phyloP scores from a whole-genome alignment of 2,329 filamentous ascomycete species.

The Sarocladium oryzae region DNA sequence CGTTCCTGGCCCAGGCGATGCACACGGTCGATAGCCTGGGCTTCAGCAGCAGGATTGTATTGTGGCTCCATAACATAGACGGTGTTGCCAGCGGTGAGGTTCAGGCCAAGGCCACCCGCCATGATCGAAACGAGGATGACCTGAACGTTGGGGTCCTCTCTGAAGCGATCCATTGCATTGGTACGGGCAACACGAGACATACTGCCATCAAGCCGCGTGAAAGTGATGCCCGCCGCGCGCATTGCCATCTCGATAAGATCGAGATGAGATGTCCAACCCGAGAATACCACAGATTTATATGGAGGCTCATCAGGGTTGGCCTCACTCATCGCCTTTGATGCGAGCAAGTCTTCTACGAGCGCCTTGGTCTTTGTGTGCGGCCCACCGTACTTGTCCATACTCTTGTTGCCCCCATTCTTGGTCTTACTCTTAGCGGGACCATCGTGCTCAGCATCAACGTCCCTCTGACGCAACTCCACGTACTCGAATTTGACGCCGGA shows the following conservation, averaged over 20 bases:
- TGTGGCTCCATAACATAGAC: constrained; percentile 98
- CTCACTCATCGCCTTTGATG: constrained; percentile 56
- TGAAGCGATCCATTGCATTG: constrained; percentile 70
- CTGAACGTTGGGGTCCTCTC: constrained; percentile 61
- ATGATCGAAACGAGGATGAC: constrained; percentile 90
- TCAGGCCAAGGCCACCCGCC: constrained; percentile 85
- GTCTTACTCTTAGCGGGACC: constrained; percentile 34
- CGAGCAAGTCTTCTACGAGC: constrained; percentile 66
- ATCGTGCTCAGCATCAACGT: constrained; percentile 50
- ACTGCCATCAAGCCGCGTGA: constrained; percentile 80
- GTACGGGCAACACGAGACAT: constrained; percentile 73
- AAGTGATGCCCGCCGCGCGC: constrained; percentile 57
- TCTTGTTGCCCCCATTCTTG: constrained; percentile 31
- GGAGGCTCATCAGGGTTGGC: constrained; percentile 60
- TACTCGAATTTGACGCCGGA: constrained; percentile 56
- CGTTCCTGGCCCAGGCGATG: constrained; percentile 86
- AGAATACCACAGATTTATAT: constrained; percentile 91
- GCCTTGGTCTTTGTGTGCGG: constrained; percentile 90
- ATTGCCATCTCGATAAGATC: constrained; percentile 86
- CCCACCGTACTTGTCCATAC: constrained; percentile 67
- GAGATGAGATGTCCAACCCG: constrained; percentile 90
- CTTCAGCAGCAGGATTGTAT: constrained; percentile 92
- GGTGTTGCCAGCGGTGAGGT: constrained; percentile 76
- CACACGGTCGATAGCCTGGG: constrained; percentile 89
- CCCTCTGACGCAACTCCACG: constrained; percentile 61